Evolutionary conservation across 371 early-diverging fungal genomes (phyloP), one percentile per base, ranked within the genome.

Genomic region (Lichtheimia corymbifera): DNA sequence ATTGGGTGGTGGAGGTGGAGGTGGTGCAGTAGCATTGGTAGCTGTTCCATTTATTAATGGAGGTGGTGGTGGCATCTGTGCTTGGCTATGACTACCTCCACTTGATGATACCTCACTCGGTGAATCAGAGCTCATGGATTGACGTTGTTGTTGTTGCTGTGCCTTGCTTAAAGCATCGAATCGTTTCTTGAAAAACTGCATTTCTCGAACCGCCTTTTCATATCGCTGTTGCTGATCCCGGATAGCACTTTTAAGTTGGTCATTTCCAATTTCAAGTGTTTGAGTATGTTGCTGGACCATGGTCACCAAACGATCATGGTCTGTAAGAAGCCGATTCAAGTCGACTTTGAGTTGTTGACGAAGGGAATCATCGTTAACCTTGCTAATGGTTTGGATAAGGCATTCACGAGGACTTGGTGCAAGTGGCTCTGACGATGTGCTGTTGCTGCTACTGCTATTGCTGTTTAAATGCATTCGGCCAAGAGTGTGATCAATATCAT

Each of bases 131-230:
- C 53, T 61, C 25, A 62, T 66, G 5, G 67, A 66, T n/a, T 50
- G 49, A 27, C 67, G 62, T 27, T 22, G 47, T n/a, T 50, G 42
- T 43, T 62, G 53, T 20, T 62, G 59, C 20, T 58, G 55, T 49
- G 59, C 55, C 50, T 62, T 61, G 45, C 63, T 64, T 13, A 61
- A 13, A 47, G 69, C 68, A 17, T 80, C 80, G 17, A 72, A 73
- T 51, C 73, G 72, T 59, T 73, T 76, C 53, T 69, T 70, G 42
- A 76, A 80, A 41, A 80, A 80, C 17, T 80, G 80, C 77, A 77
- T 76, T 55, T 80, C 80, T 13, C 80, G 66, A 14, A 80, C 80
- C 0, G 80, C 80, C 30, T 80, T 80, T 50, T 80, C 80, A 41
- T 80, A 80, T 27, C 75, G 66, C 40, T 59, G 61, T 50, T 77